A percentile compares a stretch with the other conserved stretches of the same genome.
phyloP scores from a whole-genome alignment of 2,329 filamentous ascomycete genomes.

The Clathrospora elynae region DNA sequence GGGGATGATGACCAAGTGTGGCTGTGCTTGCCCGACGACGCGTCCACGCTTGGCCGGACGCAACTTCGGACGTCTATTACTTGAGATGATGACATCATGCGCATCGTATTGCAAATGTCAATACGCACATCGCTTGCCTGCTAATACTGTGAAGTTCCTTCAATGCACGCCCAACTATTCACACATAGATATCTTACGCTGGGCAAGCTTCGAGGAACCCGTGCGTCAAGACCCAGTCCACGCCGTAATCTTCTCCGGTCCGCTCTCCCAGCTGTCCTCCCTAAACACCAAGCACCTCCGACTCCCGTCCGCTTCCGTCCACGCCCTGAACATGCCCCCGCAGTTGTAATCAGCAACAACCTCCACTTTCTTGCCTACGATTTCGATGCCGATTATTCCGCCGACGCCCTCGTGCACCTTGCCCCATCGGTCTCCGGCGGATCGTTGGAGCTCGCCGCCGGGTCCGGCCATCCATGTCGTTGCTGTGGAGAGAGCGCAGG shows the following conservation, averaged over 20 bases:
- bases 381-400: conserved; percentile 82
- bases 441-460: conserved; percentile 73
- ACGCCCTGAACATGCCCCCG: conserved; percentile 85
- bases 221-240: not conserved
- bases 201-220: not conserved
- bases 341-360: conserved; percentile 83
- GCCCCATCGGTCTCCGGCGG: conserved; percentile 74
- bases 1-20: conserved; percentile 7
- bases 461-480: conserved; percentile 70
- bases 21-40: conserved; percentile 2
- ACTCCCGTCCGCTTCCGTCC: conserved; percentile 67
- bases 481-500: conserved; percentile 60
- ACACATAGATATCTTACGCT: too few species aligned
- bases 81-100: not conserved
- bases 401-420: conserved; percentile 79
- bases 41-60: not conserved
- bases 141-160: too few species aligned
- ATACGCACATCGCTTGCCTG: too few species aligned
- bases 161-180: too few species aligned
- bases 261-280: conserved; percentile 45
- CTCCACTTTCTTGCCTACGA: conserved; percentile 57
- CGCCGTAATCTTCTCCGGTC: conserved; percentile 13
- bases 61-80: too few species aligned
- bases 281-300: conserved; percentile 65
- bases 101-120: not conserved